A percentile compares a stretch with the other conserved stretches of the same genome.
Conservation (phyloP, 768 basidiomycete genomes). For the Dacryopinax primogenitus region DNA sequence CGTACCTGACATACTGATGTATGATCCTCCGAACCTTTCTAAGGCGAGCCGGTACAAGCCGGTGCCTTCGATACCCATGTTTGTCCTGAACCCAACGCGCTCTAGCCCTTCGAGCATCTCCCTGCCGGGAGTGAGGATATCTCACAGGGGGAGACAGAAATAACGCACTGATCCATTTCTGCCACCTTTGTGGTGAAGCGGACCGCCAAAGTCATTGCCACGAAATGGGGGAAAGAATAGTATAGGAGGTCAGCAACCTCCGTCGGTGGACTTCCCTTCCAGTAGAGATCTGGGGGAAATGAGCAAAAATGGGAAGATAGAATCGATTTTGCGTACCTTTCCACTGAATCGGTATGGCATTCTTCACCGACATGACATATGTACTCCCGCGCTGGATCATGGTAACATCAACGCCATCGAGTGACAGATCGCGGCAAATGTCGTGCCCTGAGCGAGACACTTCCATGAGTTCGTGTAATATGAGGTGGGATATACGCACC, state of each 20-base stretch:
- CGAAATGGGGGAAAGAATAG: constrained; percentile 35
- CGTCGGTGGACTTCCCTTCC: constrained; percentile 36
- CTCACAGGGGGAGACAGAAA: neutral
- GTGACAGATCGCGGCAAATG: constrained; percentile 36
- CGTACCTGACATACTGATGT: constrained; percentile 36
- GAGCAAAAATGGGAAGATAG: neutral
- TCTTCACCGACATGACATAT: constrained; percentile 39
- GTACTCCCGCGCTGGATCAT: constrained; percentile 43
- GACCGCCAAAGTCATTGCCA: constrained; percentile 27
- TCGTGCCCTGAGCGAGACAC: constrained; percentile 33
- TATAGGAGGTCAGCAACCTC: constrained; percentile 41
- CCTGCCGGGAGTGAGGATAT: constrained; percentile 24
- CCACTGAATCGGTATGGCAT: constrained; percentile 26
- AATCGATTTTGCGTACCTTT: neutral
- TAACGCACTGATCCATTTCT: constrained; percentile 33
- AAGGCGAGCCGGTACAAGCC: constrained; percentile 41
- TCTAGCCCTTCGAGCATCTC: constrained; percentile 44
- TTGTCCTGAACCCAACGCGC: constrained; percentile 45
- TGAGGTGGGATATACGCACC: constrained; percentile 22
- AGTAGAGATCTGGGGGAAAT: constrained; percentile 26
- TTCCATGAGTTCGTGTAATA: constrained; percentile 3
- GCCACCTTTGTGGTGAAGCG: constrained; percentile 35
- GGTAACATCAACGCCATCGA: constrained; percentile 36
- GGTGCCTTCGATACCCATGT: constrained; percentile 38
- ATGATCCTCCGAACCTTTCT: constrained; percentile 48